Conservation (phyloP, 192 early-diverging fungal species). For the Umbelopsis sp. region DNA sequence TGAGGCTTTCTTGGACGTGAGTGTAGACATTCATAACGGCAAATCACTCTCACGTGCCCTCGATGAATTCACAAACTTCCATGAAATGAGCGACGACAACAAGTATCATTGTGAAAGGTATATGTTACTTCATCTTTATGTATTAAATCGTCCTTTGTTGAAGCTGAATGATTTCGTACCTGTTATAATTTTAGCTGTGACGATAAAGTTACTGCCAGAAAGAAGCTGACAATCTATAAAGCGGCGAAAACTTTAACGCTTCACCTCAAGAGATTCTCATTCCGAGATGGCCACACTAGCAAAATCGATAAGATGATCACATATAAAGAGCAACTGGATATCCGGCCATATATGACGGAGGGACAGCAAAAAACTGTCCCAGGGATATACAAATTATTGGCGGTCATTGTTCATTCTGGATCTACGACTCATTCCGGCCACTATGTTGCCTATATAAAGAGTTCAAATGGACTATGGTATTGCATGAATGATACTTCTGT, state of each 20-base stretch:
- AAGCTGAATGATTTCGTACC: neutral
- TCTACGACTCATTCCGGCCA: slow-evolving; percentile 74
- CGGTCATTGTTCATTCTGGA: slow-evolving; percentile 80
- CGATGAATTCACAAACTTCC: slow-evolving; percentile 58
- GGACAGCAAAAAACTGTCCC: slow-evolving; percentile 25
- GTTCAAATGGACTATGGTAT: slow-evolving; percentile 78
- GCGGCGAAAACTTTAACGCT: slow-evolving; percentile 23
- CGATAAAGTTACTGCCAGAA: slow-evolving; percentile 12
- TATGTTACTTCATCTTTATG: neutral
- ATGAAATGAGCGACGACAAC: slow-evolving; percentile 11
- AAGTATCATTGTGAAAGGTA: slow-evolving; percentile 18
- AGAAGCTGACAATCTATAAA: slow-evolving; percentile 20
- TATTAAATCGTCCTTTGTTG: neutral
- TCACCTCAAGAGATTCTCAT: slow-evolving; percentile 28
- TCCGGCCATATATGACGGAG: slow-evolving; percentile 31
- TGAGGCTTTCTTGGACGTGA: slow-evolving; percentile 72
- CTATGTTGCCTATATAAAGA: slow-evolving; percentile 81
- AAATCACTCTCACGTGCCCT: slow-evolving; percentile 69
- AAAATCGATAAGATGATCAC: slow-evolving; percentile 41
- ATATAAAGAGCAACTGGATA: slow-evolving; percentile 30
- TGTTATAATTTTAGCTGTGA: slow-evolving; percentile 10
- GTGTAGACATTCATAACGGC: slow-evolving; percentile 74
- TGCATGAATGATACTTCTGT: slow-evolving; percentile 71
- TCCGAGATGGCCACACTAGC: slow-evolving; percentile 55
- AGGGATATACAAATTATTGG: slow-evolving; percentile 67